Conservation (phyloP, 2,329 filamentous ascomycete species). For the Colletotrichum falcatum region DNA sequence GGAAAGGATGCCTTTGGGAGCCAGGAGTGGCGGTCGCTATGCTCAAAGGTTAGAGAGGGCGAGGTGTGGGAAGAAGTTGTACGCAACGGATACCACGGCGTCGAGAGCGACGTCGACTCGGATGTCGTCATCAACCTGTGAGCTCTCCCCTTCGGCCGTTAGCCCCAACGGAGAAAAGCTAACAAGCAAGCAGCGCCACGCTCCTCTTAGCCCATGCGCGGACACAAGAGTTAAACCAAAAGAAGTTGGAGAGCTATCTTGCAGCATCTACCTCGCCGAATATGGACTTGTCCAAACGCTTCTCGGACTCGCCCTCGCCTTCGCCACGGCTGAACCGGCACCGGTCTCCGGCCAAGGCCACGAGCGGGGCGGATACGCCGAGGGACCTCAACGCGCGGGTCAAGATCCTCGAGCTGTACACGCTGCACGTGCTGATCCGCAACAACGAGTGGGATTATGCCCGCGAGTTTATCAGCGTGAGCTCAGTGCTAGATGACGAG, state of each 20-base stretch:
- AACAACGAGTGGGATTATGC: constrained; percentile 98
- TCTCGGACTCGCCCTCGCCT: constrained; percentile 60
- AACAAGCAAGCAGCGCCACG: constrained; percentile 73
- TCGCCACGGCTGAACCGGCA: constrained; percentile 53
- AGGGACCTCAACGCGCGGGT: constrained; percentile 86
- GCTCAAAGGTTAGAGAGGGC: constrained; percentile 87
- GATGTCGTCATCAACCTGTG: constrained; percentile 93
- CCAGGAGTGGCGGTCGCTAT: constrained; percentile 85
- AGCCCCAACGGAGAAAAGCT: constrained; percentile 15
- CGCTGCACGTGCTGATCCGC: constrained; percentile 90
- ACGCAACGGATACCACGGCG: constrained; percentile 85
- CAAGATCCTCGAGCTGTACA: constrained; percentile 95
- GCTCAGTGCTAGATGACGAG: constrained; percentile 91
- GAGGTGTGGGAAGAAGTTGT: constrained; percentile 96
- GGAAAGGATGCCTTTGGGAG: constrained; percentile 90
- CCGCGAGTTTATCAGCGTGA: constrained; percentile 87
- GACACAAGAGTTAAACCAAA: constrained; percentile 86
- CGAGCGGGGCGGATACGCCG: constrained; percentile 81
- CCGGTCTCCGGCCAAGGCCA: constrained; percentile 60
- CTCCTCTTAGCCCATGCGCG: constrained; percentile 90
- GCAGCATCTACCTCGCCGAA: constrained; percentile 80
- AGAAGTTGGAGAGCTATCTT: constrained; percentile 88
- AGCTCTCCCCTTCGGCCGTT: constrained; percentile 48
- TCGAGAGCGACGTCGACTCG: constrained; percentile 90
- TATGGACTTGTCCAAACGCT: constrained; percentile 76